Evolutionary conservation across 2,329 filamentous ascomycete species (phyloP).

Genomic region (Tympanopsis confertula): DNA sequence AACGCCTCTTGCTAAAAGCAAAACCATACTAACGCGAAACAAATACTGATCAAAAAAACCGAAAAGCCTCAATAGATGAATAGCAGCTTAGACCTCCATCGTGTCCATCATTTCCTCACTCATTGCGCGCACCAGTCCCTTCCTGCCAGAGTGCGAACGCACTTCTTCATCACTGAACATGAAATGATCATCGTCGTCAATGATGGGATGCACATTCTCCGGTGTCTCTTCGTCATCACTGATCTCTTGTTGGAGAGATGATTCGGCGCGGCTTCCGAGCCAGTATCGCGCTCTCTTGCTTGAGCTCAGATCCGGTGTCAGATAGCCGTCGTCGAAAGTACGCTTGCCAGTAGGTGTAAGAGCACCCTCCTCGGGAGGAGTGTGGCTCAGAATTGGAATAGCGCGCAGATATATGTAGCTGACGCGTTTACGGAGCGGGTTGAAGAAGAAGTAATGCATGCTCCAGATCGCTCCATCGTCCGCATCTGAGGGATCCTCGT

Average conservation of each 20-base stretch:
- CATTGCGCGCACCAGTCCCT: constrained; percentile 33
- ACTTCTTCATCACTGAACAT: constrained; percentile 29
- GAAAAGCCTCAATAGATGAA: too few relatives aligned
- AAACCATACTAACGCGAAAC: too few relatives aligned
- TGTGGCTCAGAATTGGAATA: constrained; percentile 65
- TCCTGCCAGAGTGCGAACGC: constrained; percentile 21
- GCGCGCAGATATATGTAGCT: constrained; percentile 87
- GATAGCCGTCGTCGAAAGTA: constrained; percentile 17
- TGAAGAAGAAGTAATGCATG: constrained; percentile 95
- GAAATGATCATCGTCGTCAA: constrained; percentile 21
- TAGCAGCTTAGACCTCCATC: constrained; percentile 37
- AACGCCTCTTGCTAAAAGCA: too few relatives aligned
- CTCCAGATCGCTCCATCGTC: constrained; percentile 93
- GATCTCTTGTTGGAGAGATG: constrained; percentile 25
- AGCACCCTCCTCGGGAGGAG: constrained; percentile 31
- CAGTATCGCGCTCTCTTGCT: constrained; percentile 80
- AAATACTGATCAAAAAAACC: too few relatives aligned
- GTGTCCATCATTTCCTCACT: constrained; percentile 38
- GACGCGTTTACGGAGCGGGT: constrained; percentile 80
- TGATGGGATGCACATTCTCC: constrained; percentile 14
- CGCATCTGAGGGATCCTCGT: constrained; percentile 81
- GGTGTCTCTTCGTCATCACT: constrained; percentile 29
- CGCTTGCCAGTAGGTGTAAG: constrained; percentile 12
- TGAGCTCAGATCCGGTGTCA: constrained; percentile 31
- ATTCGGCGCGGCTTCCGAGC: constrained; percentile 57